These are phyloP conservation scores for Hamigera avellanea DNA, from an alignment of 495 filamentous ascomycete species.

Conservation along the genomic window DNA sequence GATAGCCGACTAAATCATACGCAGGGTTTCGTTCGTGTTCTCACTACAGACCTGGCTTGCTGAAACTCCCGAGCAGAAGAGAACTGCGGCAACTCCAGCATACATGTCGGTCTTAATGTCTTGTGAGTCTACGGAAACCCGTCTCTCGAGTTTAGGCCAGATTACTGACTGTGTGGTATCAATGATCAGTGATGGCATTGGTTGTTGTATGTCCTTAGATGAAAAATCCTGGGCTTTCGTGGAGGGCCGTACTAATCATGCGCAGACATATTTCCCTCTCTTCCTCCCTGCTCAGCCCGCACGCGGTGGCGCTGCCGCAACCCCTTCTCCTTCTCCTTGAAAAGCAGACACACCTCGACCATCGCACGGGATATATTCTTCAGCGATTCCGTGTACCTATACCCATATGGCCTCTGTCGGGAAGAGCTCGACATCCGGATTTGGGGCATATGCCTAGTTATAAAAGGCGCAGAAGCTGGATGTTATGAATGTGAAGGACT, in stretches of 20 bases:
- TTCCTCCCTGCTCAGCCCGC: conserved; percentile 56
- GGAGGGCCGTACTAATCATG: conserved; percentile 4
- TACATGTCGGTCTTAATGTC: conserved; percentile 82
- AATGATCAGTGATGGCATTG: conserved; percentile 58
- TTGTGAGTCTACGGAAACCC: conserved; percentile 38
- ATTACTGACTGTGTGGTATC: conserved; percentile 9
- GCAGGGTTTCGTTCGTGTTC: conserved; percentile 73
- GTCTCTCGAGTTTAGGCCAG: background rate
- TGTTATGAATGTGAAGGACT: no score
- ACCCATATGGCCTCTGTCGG: no score
- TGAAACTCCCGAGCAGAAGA: conserved; percentile 67
- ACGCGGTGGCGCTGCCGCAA: conserved; percentile 28
- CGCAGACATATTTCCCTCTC: conserved; percentile 67
- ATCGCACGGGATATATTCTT: no score
- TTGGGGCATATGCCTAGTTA: no score
- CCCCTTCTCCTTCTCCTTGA: conserved; percentile 31
- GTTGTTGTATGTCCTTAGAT: conserved; percentile 43
- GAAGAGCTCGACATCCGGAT: no score
- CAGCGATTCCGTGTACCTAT: no score
- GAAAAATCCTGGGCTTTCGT: background rate
- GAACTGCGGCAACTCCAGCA: conserved; percentile 56
- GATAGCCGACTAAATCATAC: background rate
- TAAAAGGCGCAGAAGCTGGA: no score
- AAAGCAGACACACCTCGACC: background rate
- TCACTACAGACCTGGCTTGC: conserved; percentile 77